These are phyloP conservation scores for Agarophyton chilense DNA, from an alignment of 23 red algal genomes.

Conservation along the genomic window DNA sequence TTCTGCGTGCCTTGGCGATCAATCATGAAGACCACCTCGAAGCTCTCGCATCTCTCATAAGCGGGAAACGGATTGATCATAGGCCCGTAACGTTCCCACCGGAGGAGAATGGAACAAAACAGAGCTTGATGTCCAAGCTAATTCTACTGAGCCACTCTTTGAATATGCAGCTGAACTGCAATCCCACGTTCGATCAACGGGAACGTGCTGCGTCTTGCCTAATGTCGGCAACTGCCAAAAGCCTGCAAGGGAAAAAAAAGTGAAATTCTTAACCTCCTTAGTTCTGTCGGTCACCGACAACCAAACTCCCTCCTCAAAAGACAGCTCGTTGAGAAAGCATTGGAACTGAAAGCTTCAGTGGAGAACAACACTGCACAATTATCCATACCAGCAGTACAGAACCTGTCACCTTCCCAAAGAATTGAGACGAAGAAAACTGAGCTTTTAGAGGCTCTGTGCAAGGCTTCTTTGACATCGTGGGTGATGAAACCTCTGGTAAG, in stretches of 20 bases:
- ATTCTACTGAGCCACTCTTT: background rate
- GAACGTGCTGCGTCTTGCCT: background rate
- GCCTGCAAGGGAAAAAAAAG: background rate
- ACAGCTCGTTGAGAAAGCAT: background rate
- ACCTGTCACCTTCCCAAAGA: background rate
- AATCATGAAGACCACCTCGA: background rate
- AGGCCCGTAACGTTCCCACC: background rate
- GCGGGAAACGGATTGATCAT: background rate
- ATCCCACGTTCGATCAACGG: background rate
- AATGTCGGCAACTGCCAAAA: background rate
- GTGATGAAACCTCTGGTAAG: conserved; percentile 27
- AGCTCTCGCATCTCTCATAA: background rate
- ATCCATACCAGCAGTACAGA: background rate
- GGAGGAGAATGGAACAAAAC: background rate
- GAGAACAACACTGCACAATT: background rate
- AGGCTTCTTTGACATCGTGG: background rate
- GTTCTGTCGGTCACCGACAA: background rate
- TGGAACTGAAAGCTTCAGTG: background rate
- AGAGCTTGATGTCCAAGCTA: background rate
- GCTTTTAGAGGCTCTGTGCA: background rate
- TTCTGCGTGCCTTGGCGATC: background rate
- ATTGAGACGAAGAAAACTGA: background rate
- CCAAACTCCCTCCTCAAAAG: background rate
- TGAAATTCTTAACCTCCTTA: background rate
- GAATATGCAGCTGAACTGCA: background rate